Evolutionary conservation across 176 grass and related monocot genomes (phyloP), one percentile per base, ranked within the genome.

Genomic region (Aegilops umbellulata): DNA sequence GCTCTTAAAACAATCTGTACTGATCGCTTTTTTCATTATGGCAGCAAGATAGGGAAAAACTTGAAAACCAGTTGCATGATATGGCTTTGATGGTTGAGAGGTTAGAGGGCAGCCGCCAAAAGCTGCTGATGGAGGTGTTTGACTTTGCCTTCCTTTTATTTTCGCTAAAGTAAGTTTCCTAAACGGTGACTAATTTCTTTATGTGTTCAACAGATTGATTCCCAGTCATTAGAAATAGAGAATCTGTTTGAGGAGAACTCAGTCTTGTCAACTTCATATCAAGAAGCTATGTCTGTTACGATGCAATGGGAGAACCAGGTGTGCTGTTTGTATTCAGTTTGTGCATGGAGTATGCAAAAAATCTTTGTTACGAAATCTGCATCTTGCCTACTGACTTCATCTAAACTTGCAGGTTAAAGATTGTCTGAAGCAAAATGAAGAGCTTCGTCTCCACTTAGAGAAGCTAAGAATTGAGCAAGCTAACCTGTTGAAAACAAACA

Each of bases 291-390:
- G 62, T 89, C 67, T 81, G 61, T 82, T 91, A 86, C 92, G 70
- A 83, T 79, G 84, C 94, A 98, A 80, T 98, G 94, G 97, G 97
- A 98, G 87, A 94, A 90, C 73, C 92, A 98, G 93, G 97, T 95
- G 7, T 57, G 69, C 5, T 66, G 0, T 49, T n/a, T 0, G 27
- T 10, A 26, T 66, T 82, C 73, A 60, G 32, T 76, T 87, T 3
- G 5, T 70, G 69, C 51, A 76, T 77, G 10, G 53, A 76, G 31
- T 53, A 80, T 69, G n/a, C 23, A 69, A 67, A 8, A 19, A 60
- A 22, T 19, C 13, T 74, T 23, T 78, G 8, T 65, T 41, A 65
- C 72, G 7, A 83, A 74, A 80, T 38, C 35, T 26, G 27, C 9
- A 69, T 61, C 34, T 36, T 49, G 15, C 74, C 44, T 72, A 19